Evolutionary conservation across 192 early-diverging fungal species (phyloP).

Genomic region (Gigaspora rosea): DNA sequence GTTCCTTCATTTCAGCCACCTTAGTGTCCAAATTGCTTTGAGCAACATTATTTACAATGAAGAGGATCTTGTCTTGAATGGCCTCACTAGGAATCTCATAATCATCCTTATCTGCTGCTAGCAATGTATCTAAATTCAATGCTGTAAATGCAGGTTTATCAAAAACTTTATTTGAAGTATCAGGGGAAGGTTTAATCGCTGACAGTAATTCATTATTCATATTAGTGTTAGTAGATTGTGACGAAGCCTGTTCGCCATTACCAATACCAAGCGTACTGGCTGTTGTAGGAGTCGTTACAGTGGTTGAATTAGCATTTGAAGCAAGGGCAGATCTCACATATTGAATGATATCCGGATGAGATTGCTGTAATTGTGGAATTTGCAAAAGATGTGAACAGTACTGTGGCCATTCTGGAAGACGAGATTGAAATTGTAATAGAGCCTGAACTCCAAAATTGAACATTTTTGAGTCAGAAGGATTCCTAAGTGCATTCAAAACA

Average conservation of each 20-base stretch:
- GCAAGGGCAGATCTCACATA: constrained; percentile 57
- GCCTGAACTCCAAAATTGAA: constrained; percentile 91
- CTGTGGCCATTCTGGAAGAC: constrained; percentile 89
- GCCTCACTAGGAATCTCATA: constrained; percentile 45
- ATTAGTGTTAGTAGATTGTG: neutral
- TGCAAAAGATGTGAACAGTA: constrained; percentile 83
- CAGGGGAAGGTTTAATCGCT: neutral
- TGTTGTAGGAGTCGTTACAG: constrained; percentile 16
- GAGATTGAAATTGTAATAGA: constrained; percentile 76
- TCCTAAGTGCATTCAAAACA: constrained; percentile 85
- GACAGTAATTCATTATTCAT: neutral
- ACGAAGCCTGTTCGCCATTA: neutral
- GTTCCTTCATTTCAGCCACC: constrained; percentile 72
- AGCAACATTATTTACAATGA: constrained; percentile 96
- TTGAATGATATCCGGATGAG: constrained; percentile 70
- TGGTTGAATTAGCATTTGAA: constrained; percentile 22
- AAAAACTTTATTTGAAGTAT: constrained; percentile 9
- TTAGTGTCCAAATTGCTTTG: constrained; percentile 82
- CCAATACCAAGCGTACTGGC: constrained; percentile 18
- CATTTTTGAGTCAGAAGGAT: constrained; percentile 74
- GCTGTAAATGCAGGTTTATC: constrained; percentile 62
- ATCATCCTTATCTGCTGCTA: constrained; percentile 51
- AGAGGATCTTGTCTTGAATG: constrained; percentile 88
- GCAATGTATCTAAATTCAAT: constrained; percentile 56
- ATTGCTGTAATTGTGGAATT: constrained; percentile 78